Conservation (phyloP, 768 basidiomycete species). For the Lactarius psammicola region DNA sequence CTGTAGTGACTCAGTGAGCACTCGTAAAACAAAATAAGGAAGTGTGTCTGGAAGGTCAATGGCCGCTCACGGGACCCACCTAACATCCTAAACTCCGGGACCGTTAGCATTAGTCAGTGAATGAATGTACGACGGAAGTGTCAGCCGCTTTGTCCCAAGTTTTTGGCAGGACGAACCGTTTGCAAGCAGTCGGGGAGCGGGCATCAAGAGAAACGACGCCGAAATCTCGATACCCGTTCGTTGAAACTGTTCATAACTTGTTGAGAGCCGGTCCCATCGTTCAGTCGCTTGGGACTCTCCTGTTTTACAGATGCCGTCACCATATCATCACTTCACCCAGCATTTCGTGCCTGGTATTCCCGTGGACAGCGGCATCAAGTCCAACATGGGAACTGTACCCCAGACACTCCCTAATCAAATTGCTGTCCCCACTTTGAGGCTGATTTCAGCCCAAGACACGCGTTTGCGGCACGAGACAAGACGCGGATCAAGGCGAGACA, state of each 20-base stretch:
- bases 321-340: constrained; percentile 9
- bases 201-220: background rate
- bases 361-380: background rate
- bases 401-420: constrained; percentile 8
- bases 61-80: background rate
- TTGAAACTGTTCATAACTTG: background rate
- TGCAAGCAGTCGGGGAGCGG: background rate
- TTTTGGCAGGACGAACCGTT: background rate
- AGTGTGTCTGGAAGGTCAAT: background rate
- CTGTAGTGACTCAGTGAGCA: background rate
- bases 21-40: background rate
- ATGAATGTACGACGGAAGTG: background rate
- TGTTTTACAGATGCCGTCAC: constrained; percentile 4
- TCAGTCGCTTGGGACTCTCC: background rate
- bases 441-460: background rate
- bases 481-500: constrained; percentile 1
- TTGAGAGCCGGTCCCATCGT: background rate
- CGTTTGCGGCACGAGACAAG: constrained; percentile 2
- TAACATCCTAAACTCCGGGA: background rate
- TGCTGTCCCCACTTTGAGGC: background rate
- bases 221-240: background rate
- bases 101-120: background rate
- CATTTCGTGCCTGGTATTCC: constrained; percentile 2
- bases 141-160: background rate
- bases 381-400: constrained; percentile 20